Base-by-base conservation (phyloP, 179 eudicot genomes). In the Amaranthus tricolor region DNA sequence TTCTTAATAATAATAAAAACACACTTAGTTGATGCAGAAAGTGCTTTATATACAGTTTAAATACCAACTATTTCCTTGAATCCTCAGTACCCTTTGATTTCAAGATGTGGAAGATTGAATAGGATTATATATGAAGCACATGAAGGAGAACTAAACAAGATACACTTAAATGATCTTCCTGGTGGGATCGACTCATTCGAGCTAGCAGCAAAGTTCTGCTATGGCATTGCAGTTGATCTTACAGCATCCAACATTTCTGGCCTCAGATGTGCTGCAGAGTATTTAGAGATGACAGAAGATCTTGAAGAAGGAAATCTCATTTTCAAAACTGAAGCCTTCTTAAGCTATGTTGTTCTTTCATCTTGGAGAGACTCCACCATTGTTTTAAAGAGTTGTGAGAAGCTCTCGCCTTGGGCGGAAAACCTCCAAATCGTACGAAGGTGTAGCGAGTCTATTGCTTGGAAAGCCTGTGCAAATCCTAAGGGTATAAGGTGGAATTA, bases 391-490 rank as follows among this genome's bases (percentile, higher is more conserved):
- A 89, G 84, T 71, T 91, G 97, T 60, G 98, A 95, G 77, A 79
- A 82, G 77, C 91, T 95, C 63, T 93, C 99, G 0, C 99, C 98
- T 3, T 93, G 97, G 99, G 96, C 99, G 0, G 99, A 95, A 77
- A 95, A 93, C 70, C 90, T 95, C 78, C 99, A 95, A 54, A 95
- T 95, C 48, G 97, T 95, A 6, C 70, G 97, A 55, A 86, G 97
- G 77, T 95, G 99, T 73, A 89, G 99, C 48, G 99, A 95, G 76
- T 89, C 98, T 2, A 95, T 95, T 6, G 95, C 99, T 31, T 93
- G 97, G 97, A 95, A 95, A 73, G 97, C 97, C 6, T 93, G 98
- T 50, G 96, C 97, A 6, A 94, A 90, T 69, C 98, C 97, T 10
- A 91, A 89, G 73, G 97, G 96, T 16, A 91, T 94, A 47, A 80